Evolutionary conservation across 192 early-diverging fungal species (phyloP), one percentile per base, ranked within the genome.

Genomic region (Piromyces sp.): DNA sequence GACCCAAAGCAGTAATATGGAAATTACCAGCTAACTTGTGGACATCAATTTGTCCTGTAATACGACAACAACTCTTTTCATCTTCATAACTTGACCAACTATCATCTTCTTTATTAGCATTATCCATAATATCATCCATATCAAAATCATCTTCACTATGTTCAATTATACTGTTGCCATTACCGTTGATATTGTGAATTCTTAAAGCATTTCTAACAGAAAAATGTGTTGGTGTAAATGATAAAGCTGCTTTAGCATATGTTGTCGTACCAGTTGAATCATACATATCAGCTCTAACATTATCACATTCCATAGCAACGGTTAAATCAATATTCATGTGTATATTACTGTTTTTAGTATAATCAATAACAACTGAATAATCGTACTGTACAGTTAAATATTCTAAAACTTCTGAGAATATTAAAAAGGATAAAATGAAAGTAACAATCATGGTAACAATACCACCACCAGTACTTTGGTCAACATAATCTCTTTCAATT

Each of bases 241-340:
- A 22, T 5, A 87, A 82, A 16, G 80, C 81, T 0, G 80, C 51
- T 6, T 80, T 81, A 4, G 86, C 79, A 80, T 85, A 83, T 40
- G 80, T 40, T 14, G 38, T 40, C 28, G 78, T 84, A 29, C 88
- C 88, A 79, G 86, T 83, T 38, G 79, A 83, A 68, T 88, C 88
- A 42, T 86, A 29, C 17, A 86, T 82, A 58, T 88, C 87, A 19
- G 86, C 87, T 13, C 85, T 85, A 33, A 88, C 85, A 90, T 89
- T 81, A 28, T 89, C 84, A 84, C 96, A 98, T 7, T 91, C 90
- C 93, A 95, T 97, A 16, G 95, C 95, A 26, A 98, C 87, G 1
- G 93, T 94, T 30, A 97, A 82, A 83, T 94, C 96, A 40, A 97
- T 80, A 85, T 97, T 96, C 36, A 98, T 93, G 84, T 93, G 92